Base-by-base conservation (phyloP, 257 asterid species). In the Anisodus tanguticus region DNA sequence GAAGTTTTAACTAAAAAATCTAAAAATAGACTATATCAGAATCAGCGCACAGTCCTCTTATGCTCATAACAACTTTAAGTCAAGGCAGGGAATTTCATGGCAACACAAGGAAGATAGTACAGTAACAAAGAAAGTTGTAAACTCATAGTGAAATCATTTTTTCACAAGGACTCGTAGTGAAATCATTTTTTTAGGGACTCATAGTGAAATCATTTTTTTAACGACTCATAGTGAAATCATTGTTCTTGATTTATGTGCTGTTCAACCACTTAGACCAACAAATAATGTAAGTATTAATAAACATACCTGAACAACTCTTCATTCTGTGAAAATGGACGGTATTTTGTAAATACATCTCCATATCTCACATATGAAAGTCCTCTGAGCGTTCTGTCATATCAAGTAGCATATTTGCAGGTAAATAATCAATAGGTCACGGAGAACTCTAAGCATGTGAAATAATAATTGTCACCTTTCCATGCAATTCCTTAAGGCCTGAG, bases 401-500 rank as follows among this genome's bases (percentile, higher is more conserved):
- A 83, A 82, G 69, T 19, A 88, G 84, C 87, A 89, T 41, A 13
- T 76, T 16, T 70, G 55, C 64, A 45, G 11, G 87, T 86, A 80
- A 89, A 80, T 62, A 82, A 88, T 71, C 69, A 82, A 71, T 84
- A 59, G 66, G 31, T 13, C 82, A 1, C 26, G 5, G 82, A 80
- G 43, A 58, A 37, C 55, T 67, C 82, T 85, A 86, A 87, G 82
- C 55, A 79, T 22, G 80, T 88, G 77, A 64, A 85, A 79, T 81
- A 85, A 79, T 76, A 81, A 58, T 22, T 58, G 54, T 81, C 66
- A 97, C 99, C 98, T 93, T 90, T 95, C 99, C 60, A 97, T 88
- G 88, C 93, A 91, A 87, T 95, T 97, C 90, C 95, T 90, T 60
- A 97, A 88, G 83, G 99, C 98, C 91, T 97, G 99, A n/a, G 98